phyloP scores from a whole-genome alignment of 2,329 filamentous ascomycete species.

The Lecanosticta acicola region DNA sequence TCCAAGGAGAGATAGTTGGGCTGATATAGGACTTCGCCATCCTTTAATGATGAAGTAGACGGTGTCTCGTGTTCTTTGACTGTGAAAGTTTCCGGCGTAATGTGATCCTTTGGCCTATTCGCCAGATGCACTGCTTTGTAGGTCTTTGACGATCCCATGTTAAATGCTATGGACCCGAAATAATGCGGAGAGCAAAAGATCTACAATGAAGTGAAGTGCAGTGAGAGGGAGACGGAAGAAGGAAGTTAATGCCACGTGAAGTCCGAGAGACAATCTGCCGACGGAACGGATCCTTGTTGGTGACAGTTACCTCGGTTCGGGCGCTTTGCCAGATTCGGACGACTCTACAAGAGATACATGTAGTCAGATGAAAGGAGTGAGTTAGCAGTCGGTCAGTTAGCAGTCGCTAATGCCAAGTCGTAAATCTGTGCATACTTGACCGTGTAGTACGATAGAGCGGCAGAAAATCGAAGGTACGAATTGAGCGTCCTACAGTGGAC shows the following conservation, averaged over 20 bases:
- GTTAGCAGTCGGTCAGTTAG: no score
- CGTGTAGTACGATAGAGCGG: no score
- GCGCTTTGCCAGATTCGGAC: not conserved
- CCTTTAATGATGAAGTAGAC: constrained; percentile 18
- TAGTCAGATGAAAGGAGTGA: not conserved
- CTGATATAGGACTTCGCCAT: constrained; percentile 45
- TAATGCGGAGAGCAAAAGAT: no score
- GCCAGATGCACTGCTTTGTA: constrained; percentile 24
- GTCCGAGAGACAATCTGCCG: no score
- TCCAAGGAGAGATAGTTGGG: constrained; percentile 48
- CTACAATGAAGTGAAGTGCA: not conserved
- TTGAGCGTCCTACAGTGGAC: no score
- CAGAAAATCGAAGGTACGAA: no score
- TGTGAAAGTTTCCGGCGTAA: constrained; percentile 21
- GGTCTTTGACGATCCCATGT: constrained; percentile 13
- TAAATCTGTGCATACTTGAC: no score
- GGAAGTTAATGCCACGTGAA: not conserved
- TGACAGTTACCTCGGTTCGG: not conserved
- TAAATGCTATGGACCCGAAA: not conserved
- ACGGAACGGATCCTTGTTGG: no score
- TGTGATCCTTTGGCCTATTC: constrained; percentile 22
- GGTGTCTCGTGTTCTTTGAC: constrained; percentile 18
- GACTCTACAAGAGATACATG: not conserved
- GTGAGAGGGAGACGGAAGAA: not conserved
- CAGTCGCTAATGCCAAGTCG: no score